These are phyloP conservation scores for Vigna hirtella DNA, from an alignment of 306 rosid species.

Conservation along the genomic window DNA sequence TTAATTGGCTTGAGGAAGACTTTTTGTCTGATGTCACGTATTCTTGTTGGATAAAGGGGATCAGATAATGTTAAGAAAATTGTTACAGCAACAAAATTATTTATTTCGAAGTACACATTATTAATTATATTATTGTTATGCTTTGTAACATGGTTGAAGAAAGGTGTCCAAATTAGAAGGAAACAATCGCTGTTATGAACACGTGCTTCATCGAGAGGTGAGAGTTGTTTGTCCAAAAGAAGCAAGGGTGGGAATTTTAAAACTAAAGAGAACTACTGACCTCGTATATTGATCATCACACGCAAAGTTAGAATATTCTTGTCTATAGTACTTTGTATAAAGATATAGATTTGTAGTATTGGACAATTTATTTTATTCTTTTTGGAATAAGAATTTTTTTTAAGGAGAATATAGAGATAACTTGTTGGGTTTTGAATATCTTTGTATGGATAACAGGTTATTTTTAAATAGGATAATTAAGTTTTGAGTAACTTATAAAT, in stretches of 20 bases:
- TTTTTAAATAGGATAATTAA: too few species aligned
- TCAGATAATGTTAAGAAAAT: neutral
- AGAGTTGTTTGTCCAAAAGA: conserved; percentile 39
- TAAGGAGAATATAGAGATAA: too few species aligned
- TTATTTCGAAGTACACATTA: neutral
- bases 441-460: too few species aligned
- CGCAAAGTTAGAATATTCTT: neutral
- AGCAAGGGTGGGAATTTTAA: conserved; percentile 23
- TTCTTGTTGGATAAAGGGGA: neutral
- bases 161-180: neutral
- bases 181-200: neutral
- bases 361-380: too few species aligned
- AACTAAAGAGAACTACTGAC: neutral
- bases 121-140: neutral
- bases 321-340: neutral
- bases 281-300: neutral
- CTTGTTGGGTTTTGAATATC: too few species aligned
- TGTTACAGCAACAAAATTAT: neutral
- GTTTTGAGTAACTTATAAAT: too few species aligned
- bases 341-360: too few species aligned
- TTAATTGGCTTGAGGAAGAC: neutral
- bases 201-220: neutral
- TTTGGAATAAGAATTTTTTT: too few species aligned
- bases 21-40: neutral
- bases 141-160: neutral